A percentile compares a stretch with the other conserved stretches of the same genome.
These are phyloP conservation scores for Phytophthora crassamura DNA, from an alignment of 352 stramenopile genomes.

Conservation along the genomic window DNA sequence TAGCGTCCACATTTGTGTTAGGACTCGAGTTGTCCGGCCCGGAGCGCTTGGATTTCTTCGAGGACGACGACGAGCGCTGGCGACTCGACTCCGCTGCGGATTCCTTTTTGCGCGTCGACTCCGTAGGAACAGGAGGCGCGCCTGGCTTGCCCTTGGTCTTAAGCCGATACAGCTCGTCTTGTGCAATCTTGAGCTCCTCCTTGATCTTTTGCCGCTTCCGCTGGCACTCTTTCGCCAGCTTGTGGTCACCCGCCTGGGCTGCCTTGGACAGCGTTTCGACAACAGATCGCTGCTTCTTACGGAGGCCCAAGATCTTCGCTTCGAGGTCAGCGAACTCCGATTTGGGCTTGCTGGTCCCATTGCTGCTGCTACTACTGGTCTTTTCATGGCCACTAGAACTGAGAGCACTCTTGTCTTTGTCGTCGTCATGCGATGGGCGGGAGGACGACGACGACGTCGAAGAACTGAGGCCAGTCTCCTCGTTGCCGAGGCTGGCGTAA, in stretches of 20 bases:
- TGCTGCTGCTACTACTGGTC: constrained; percentile 41
- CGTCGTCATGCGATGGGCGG: constrained; percentile 41
- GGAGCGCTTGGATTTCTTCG: constrained; percentile 41
- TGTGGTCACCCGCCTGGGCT: constrained; percentile 71
- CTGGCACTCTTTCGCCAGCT: constrained; percentile 79
- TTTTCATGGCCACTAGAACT: constrained; percentile 28
- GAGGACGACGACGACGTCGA: constrained; percentile 52
- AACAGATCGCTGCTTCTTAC: constrained; percentile 79
- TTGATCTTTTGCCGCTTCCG: constrained; percentile 77
- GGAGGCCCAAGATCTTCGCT: constrained; percentile 74
- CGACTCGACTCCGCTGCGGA: constrained; percentile 18
- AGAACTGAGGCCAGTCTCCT: constrained; percentile 44
- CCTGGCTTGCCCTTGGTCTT: constrained; percentile 49
- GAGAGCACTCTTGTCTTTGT: constrained; percentile 35
- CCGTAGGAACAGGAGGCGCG: constrained; percentile 12
- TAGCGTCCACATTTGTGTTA: constrained; percentile 27
- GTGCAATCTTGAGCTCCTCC: constrained; percentile 74
- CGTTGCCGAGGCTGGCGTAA: constrained; percentile 47
- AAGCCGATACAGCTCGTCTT: constrained; percentile 69
- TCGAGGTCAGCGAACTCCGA: constrained; percentile 70
- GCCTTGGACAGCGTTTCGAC: constrained; percentile 81
- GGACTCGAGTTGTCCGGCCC: constrained; percentile 36
- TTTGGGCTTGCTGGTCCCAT: constrained; percentile 36
- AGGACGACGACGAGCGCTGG: constrained; percentile 22
- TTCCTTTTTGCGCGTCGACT: constrained; percentile 25